Conservation (phyloP, 805 yeast genomes). For the Pichia nanzhaoensis region DNA sequence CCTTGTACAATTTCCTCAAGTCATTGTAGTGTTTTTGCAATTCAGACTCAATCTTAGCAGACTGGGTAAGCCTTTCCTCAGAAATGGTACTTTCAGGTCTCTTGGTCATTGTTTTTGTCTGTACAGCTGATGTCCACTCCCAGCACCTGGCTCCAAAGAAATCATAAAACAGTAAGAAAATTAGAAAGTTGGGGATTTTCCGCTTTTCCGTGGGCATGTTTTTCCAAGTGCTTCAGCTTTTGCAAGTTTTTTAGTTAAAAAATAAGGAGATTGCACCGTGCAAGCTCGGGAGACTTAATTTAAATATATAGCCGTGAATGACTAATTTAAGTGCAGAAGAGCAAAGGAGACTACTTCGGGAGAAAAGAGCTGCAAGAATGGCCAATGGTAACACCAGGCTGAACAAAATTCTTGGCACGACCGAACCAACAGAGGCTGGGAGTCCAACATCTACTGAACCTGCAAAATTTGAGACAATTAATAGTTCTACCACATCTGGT, state of each 20-base stretch:
- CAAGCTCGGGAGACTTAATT: not conserved
- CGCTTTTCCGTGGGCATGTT: too few relatives aligned
- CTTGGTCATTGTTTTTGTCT: too few relatives aligned
- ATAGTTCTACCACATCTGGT: not conserved
- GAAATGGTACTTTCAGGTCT: not conserved
- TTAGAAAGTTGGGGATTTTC: too few relatives aligned
- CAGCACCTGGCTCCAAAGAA: too few relatives aligned
- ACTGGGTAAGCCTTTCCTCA: not conserved
- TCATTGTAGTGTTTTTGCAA: conserved; percentile 11
- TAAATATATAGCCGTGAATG: not conserved
- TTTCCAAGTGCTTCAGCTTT: too few relatives aligned
- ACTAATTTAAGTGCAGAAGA: conserved; percentile 47
- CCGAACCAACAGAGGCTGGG: conserved; percentile 1
- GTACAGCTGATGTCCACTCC: too few relatives aligned
- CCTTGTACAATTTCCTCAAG: conserved; percentile 26
- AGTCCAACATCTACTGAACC: not conserved
- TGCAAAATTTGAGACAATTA: not conserved
- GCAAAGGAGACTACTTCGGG: conserved; percentile 50
- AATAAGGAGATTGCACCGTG: too few relatives aligned
- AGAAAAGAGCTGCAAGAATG: conserved; percentile 61
- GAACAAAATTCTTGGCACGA: conserved; percentile 38
- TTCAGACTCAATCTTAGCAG: not conserved
- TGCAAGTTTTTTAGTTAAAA: too few relatives aligned
- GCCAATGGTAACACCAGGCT: conserved; percentile 49
- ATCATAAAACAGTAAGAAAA: too few relatives aligned